Evolutionary conservation across 805 yeast species (phyloP).

Genomic region (Wickerhamiella bombiphila): DNA sequence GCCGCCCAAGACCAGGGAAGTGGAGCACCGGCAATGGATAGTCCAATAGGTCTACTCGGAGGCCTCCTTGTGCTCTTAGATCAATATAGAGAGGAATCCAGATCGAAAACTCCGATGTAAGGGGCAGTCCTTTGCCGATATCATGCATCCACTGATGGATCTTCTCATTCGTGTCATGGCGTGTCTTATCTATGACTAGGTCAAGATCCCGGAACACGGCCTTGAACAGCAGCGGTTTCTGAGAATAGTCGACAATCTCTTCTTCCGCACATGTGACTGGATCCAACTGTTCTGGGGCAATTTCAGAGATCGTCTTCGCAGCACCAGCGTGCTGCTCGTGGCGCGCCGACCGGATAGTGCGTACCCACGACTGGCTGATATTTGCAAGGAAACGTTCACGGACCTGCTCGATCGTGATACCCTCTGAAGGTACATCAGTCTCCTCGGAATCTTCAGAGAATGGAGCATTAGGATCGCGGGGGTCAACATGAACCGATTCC

Average conservation of each 20-base stretch:
- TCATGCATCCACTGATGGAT: slow-evolving; percentile 50
- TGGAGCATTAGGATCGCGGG: too few species aligned
- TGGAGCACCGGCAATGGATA: slow-evolving; percentile 73
- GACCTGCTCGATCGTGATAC: slow-evolving; percentile 24
- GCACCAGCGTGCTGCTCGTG: slow-evolving; percentile 19
- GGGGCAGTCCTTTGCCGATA: slow-evolving; percentile 74
- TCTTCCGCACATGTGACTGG: slow-evolving; percentile 30
- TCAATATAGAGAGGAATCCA: slow-evolving; percentile 50
- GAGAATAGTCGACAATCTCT: slow-evolving; percentile 32
- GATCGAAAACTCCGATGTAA: slow-evolving; percentile 50
- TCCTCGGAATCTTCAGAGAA: too few species aligned
- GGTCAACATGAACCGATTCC: slow-evolving; percentile 1
- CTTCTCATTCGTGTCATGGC: slow-evolving; percentile 32
- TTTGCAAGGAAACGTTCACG: slow-evolving; percentile 29
- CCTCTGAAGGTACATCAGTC: too few species aligned
- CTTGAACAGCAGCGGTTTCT: slow-evolving; percentile 40
- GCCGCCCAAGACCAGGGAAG: slow-evolving; percentile 40
- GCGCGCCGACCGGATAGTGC: slow-evolving; percentile 34
- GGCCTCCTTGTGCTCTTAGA: slow-evolving; percentile 16
- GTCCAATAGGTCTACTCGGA: slow-evolving; percentile 38
- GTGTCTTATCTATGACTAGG: slow-evolving; percentile 36
- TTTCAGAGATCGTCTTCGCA: slow-evolving; percentile 28
- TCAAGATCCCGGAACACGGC: slow-evolving; percentile 35
- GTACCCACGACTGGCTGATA: slow-evolving; percentile 57
- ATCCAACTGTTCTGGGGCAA: slow-evolving; percentile 19